Conservation (phyloP, 371 early-diverging fungal species). For the Chytridium lagenaria region DNA sequence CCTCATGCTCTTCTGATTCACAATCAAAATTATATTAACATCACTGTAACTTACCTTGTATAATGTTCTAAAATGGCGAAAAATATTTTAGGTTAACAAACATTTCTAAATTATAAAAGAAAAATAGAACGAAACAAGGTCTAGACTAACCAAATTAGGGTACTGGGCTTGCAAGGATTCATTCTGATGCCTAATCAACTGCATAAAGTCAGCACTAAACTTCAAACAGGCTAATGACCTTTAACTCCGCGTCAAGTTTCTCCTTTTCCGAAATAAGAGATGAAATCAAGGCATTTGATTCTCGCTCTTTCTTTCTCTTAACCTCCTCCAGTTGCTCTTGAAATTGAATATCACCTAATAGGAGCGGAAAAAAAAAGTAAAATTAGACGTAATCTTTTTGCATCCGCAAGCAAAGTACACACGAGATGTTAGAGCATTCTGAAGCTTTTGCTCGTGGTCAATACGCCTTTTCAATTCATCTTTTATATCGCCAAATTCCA, state of each 20-base stretch:
- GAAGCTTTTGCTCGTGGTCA: constrained; percentile 25
- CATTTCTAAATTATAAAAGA: too few relatives aligned
- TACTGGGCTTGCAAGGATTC: background rate
- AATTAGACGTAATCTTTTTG: too few relatives aligned
- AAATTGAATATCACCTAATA: constrained; percentile 30
- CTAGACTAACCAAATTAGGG: too few relatives aligned
- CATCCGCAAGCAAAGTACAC: too few relatives aligned
- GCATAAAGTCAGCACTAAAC: too few relatives aligned
- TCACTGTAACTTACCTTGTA: background rate
- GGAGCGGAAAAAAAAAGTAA: too few relatives aligned
- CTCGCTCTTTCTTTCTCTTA: constrained; percentile 19
- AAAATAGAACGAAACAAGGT: too few relatives aligned
- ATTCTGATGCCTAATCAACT: background rate
- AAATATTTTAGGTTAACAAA: background rate
- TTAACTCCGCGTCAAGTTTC: constrained; percentile 30
- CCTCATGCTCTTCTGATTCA: background rate
- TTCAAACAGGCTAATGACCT: constrained; percentile 20
- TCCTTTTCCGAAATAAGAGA: constrained; percentile 33
- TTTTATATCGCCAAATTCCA: background rate
- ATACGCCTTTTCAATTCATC: constrained; percentile 25
- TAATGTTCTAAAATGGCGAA: background rate
- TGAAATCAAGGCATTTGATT: constrained; percentile 19
- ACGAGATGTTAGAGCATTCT: constrained; percentile 24
- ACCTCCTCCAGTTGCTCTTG: constrained; percentile 31
- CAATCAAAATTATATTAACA: background rate